phyloP scores from a whole-genome alignment of 257 asterid species.

The Euphrasia confusa region DNA sequence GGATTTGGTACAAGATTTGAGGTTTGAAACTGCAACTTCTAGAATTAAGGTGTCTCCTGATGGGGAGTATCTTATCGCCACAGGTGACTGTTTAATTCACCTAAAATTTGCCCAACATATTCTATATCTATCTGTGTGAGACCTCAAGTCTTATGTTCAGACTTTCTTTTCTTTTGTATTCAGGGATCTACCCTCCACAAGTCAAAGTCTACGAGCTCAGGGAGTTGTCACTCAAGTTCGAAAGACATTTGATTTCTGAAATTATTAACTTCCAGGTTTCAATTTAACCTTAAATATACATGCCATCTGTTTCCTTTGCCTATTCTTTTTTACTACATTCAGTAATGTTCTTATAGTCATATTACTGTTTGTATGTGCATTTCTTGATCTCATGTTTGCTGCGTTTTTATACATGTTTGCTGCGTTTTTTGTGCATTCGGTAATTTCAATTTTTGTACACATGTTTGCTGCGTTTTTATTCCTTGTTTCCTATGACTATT shows the following conservation, averaged over 20 bases:
- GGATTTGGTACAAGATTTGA: constrained; percentile 84
- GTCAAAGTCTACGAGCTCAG: constrained; percentile 85
- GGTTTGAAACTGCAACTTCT: constrained; percentile 81
- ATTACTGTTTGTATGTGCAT: not conserved
- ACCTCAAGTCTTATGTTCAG: not conserved
- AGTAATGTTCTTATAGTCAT: not conserved
- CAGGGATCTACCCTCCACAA: constrained; percentile 98
- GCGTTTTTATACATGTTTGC: not conserved
- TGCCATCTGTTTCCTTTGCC: constrained; percentile 5
- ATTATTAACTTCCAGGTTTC: constrained; percentile 75
- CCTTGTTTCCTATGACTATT: constrained; percentile 3
- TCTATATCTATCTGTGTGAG: not conserved
- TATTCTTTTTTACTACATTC: not conserved
- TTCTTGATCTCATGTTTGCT: not conserved
- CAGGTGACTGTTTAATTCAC: constrained; percentile 42
- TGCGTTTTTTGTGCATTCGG: not conserved
- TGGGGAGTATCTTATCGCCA: constrained; percentile 82
- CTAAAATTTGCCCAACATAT: not conserved
- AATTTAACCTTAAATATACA: not conserved
- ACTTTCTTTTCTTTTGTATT: not conserved
- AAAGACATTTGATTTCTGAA: constrained; percentile 89
- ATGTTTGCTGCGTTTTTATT: constrained; percentile 1
- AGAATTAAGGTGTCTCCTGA: constrained; percentile 80
- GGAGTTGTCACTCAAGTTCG: constrained; percentile 78
- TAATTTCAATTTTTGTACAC: not conserved